phyloP scores from a whole-genome alignment of 805 yeast genomes.

The Alloascoidea africana region DNA sequence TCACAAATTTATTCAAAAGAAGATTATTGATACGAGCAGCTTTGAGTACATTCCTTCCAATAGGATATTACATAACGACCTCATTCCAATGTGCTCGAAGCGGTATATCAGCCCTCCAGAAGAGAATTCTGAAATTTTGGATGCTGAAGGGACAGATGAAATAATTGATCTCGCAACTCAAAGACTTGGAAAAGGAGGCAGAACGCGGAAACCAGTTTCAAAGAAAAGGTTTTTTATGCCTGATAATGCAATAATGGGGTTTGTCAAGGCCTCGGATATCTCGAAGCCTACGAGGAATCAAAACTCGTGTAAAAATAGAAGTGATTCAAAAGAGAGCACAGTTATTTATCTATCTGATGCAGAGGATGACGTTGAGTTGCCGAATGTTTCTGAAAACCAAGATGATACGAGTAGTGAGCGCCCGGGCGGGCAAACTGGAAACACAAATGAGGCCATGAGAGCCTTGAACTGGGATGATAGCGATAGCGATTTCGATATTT shows the following conservation, averaged over 20 bases:
- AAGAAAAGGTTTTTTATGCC: slow-evolving; percentile 61
- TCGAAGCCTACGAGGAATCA: slow-evolving; percentile 16
- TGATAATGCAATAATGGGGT: slow-evolving; percentile 52
- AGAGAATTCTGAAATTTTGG: slow-evolving; percentile 34
- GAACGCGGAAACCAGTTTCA: neutral
- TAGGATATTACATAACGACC: slow-evolving; percentile 49
- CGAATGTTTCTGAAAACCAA: neutral
- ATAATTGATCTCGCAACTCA: neutral
- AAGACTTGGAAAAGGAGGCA: slow-evolving; percentile 3
- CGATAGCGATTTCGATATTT: slow-evolving; percentile 1
- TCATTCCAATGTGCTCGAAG: slow-evolving; percentile 41
- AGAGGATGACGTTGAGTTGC: neutral
- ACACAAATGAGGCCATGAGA: too few relatives aligned
- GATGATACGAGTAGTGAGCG: neutral
- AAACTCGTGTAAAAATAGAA: neutral
- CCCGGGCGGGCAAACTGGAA: slow-evolving; percentile 8
- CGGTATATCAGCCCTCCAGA: slow-evolving; percentile 50
- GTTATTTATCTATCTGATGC: neutral
- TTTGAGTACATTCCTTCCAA: slow-evolving; percentile 33
- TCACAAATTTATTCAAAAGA: slow-evolving; percentile 62
- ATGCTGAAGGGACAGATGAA: slow-evolving; percentile 1
- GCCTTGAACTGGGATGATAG: slow-evolving; percentile 1
- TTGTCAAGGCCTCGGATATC: slow-evolving; percentile 33
- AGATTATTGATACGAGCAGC: slow-evolving; percentile 34
- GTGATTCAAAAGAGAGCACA: neutral